Conservation (phyloP, 1,139 yeast species). For the Suhomyces wounanorum region DNA sequence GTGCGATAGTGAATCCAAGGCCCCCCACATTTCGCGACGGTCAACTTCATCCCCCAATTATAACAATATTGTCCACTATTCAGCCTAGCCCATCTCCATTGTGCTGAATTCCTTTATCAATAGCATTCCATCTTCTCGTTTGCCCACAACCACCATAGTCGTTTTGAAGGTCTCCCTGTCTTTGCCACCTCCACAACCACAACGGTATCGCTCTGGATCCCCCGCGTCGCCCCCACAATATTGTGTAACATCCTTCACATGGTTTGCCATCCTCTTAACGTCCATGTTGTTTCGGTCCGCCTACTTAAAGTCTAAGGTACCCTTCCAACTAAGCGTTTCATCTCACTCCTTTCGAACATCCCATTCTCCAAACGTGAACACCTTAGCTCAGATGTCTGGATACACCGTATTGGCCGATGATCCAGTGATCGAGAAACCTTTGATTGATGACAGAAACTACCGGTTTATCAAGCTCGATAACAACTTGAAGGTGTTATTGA, state of each 20-base stretch:
- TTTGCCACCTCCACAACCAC: not conserved
- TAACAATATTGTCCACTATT: not conserved
- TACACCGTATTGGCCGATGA: conserved; percentile 15
- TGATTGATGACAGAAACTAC: conserved; percentile 75
- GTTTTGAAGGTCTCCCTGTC: not conserved
- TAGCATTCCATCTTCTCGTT: not conserved
- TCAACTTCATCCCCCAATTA: not conserved
- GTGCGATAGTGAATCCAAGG: not conserved
- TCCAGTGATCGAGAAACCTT: conserved; percentile 53
- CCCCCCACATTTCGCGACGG: not conserved
- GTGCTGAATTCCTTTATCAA: not conserved
- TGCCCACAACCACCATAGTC: not conserved
- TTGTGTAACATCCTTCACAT: conserved; percentile 9
- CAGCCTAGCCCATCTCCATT: not conserved
- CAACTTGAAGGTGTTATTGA: conserved; percentile 74
- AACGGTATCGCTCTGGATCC: not conserved
- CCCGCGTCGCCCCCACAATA: not conserved
- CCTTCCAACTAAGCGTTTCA: not conserved
- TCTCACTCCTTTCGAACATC: not conserved
- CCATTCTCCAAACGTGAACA: not conserved
- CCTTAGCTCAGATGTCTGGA: conserved; percentile 6
- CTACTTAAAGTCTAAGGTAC: not conserved
- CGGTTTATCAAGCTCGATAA: conserved; percentile 59
- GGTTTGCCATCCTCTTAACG: conserved; percentile 2
- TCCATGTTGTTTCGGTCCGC: conserved; percentile 4